Evolutionary conservation across 441 rosid genomes (phyloP).

Genomic region (Francoa sonchifolia): DNA sequence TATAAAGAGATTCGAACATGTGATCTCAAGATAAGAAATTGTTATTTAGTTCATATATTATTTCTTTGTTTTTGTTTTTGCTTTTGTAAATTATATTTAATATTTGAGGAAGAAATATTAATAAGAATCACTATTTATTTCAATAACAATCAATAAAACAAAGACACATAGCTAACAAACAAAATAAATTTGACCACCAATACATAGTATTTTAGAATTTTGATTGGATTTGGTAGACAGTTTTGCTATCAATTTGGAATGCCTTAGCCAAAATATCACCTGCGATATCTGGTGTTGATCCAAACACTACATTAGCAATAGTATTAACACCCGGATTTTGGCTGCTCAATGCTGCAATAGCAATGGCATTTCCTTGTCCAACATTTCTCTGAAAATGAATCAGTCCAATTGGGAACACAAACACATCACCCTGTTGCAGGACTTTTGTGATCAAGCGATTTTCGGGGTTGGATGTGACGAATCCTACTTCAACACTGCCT

Average conservation of each 20-base stretch:
- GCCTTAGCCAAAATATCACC: constrained; percentile 17
- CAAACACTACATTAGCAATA: constrained; percentile 22
- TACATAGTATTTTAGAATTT: no score
- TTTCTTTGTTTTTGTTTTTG: no score
- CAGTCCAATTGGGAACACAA: constrained; percentile 35
- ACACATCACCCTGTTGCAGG: constrained; percentile 22
- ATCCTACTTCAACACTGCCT: constrained; percentile 29
- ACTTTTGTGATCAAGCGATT: constrained; percentile 18
- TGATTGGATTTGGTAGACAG: no score
- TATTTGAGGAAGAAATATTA: no score
- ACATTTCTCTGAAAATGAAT: constrained; percentile 24
- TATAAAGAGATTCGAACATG: no score
- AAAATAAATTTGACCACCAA: no score
- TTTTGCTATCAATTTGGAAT: constrained; percentile 14
- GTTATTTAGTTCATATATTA: no score
- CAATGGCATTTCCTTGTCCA: constrained; percentile 12
- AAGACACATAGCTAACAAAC: no score
- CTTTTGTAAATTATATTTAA: no score
- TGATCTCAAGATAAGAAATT: no score
- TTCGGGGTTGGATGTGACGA: constrained; percentile 21
- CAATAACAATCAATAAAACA: no score
- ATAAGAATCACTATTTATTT: no score
- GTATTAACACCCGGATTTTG: constrained; percentile 21
- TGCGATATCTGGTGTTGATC: constrained; percentile 13
- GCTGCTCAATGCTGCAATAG: constrained; percentile 24